Base-by-base conservation (phyloP, 1,284 basidiomycete genomes). In the Cutaneotrichosporon sp. region DNA sequence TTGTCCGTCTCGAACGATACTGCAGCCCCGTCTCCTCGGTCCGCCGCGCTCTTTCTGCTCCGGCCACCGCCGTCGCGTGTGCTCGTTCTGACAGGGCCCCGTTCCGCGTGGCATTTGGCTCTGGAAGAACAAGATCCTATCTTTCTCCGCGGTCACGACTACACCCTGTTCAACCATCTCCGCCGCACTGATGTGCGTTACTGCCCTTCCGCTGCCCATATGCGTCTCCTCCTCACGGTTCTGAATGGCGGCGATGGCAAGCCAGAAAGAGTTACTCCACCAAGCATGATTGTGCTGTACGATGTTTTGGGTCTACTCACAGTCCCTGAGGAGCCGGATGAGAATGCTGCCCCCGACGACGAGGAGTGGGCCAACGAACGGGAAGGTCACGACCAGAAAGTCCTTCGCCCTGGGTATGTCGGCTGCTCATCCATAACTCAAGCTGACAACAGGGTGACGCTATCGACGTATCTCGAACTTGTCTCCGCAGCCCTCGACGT, bases 61-160 rank as follows among this genome's bases (percentile, higher is more conserved):
- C 27, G 27, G 5, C 29, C n/a, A 5, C 27, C 42, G 4, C 22
- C 12, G 25, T n/a, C 29, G 52, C 38, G 64, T 47, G 66, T 58
- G 0, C 46, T 72, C 22, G 56, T 72, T n/a, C 47, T 72, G n/a
- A 68, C 68, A 4, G 66, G 67, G 3, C 38, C 56, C 3, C 64
- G 61, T 17, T 52, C 46, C 5, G 41, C 20, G 1, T 62, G 52
- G 34, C 61, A 61, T 12, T 54, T 63, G 22, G 41, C 44, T 2
- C 42, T 72, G 5, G 61, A 68, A 41, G 65, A 64, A 9, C 64
- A 69, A 12, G 69, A 71, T 53, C 65, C 70, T 46, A 59, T 61
- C 44, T 61, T 52, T 46, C 48, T 71, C 31, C 60, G 69, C 39
- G 37, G 35, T 1, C 57, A 59, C 2, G 19, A 55, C 8, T 60